These are phyloP conservation scores for Aspergillus taichungensis DNA, from an alignment of 495 filamentous ascomycete genomes.

Conservation along the genomic window DNA sequence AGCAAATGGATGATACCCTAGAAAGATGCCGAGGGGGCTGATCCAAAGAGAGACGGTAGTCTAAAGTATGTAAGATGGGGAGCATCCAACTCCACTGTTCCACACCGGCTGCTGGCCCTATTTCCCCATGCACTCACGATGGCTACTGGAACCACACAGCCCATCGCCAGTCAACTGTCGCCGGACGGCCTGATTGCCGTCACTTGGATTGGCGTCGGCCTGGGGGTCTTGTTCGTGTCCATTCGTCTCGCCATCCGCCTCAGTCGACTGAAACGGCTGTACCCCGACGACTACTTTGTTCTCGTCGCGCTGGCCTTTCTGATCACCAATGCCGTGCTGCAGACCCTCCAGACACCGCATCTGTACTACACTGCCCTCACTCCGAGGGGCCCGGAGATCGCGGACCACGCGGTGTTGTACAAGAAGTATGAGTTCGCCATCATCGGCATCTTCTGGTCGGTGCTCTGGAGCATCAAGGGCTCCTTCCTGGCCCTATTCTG, in stretches of 20 bases:
- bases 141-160: slow-evolving; percentile 1
- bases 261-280: slow-evolving; percentile 14
- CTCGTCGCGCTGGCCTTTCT: slow-evolving; percentile 27
- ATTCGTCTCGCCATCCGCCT: slow-evolving; percentile 32
- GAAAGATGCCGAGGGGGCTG: no score
- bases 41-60: no score
- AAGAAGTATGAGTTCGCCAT: slow-evolving; percentile 34
- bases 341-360: slow-evolving; percentile 36
- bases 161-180: slow-evolving; percentile 7
- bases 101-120: no score
- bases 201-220: slow-evolving; percentile 18
- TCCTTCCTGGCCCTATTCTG: slow-evolving; percentile 40
- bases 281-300: slow-evolving; percentile 36
- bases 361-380: slow-evolving; percentile 29
- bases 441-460: slow-evolving; percentile 39
- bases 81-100: no score
- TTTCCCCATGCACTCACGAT: background rate
- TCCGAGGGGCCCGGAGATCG: slow-evolving; percentile 17
- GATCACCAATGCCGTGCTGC: slow-evolving; percentile 29
- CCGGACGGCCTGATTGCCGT: slow-evolving; percentile 10
- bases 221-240: slow-evolving; percentile 30
- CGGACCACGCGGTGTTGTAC: slow-evolving; percentile 14
- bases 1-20: no score
- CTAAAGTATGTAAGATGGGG: no score
- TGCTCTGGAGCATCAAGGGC: slow-evolving; percentile 40